phyloP scores from a whole-genome alignment of 2,329 filamentous ascomycete genomes.

The Botrytis tulipae region DNA sequence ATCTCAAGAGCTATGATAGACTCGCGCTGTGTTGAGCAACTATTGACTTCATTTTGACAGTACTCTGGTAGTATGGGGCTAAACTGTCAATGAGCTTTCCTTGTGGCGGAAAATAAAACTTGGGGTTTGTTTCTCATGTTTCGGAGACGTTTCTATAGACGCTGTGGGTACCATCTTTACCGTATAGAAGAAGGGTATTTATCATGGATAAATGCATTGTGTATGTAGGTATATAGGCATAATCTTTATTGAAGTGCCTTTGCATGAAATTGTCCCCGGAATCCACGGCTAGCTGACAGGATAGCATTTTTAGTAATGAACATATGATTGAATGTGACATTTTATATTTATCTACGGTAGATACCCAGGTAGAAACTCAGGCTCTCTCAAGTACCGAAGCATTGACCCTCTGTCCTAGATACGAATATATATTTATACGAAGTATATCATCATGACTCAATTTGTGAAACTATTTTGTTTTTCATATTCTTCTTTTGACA shows the following conservation, averaged over 20 bases:
- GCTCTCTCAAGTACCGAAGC: background rate
- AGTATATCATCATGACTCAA: background rate
- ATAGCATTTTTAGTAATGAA: background rate
- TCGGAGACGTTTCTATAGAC: constrained; percentile 14
- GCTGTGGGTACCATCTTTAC: background rate
- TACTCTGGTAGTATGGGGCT: background rate
- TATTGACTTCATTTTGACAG: background rate
- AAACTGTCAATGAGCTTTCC: background rate
- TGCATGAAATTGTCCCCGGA: background rate
- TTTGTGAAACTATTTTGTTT: background rate
- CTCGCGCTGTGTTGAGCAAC: background rate
- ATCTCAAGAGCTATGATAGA: background rate
- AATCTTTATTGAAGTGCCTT: background rate
- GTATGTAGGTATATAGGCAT: background rate
- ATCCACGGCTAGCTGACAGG: background rate
- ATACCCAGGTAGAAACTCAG: background rate
- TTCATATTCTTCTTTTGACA: background rate
- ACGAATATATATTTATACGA: background rate
- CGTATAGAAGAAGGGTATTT: background rate
- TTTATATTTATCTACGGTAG: background rate
- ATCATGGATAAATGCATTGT: background rate
- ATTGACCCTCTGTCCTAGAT: background rate
- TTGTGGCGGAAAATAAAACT: background rate
- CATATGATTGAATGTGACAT: background rate
- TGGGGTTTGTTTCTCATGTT: constrained; percentile 8